Evolutionary conservation across 495 filamentous ascomycete genomes (phyloP).

Genomic region (Penicillium fimorum): DNA sequence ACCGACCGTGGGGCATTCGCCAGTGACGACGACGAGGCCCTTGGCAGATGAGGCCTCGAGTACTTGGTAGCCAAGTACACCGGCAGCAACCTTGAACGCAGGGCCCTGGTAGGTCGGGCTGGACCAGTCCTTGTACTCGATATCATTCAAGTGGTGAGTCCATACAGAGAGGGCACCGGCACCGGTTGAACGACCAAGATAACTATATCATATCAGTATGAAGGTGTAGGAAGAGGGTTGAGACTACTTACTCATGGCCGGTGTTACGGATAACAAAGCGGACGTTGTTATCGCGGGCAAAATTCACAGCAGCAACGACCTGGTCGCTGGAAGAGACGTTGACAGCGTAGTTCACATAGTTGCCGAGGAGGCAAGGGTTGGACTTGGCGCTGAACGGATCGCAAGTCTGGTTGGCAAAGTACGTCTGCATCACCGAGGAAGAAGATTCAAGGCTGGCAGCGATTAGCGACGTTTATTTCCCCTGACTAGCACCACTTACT

Average conservation of each 20-base stretch:
- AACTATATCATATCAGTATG: conserved; percentile 25
- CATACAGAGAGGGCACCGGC: conserved; percentile 55
- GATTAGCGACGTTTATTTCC: conserved; percentile 3
- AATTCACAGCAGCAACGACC: conserved; percentile 44
- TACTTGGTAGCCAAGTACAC: conserved; percentile 50
- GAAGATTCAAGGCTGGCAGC: conserved; percentile 28
- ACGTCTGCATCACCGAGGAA: conserved; percentile 45
- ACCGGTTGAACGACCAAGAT: conserved; percentile 59
- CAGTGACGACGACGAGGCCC: conserved; percentile 33
- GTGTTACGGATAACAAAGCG: conserved; percentile 66
- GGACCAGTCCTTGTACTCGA: conserved; percentile 41
- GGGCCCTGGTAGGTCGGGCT: conserved; percentile 45
- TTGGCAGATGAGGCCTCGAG: conserved; percentile 43
- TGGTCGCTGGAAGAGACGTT: conserved; percentile 40
- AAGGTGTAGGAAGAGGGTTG: not conserved
- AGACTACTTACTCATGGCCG: conserved; percentile 47
- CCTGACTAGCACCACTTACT: conserved; percentile 19
- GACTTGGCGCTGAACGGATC: conserved; percentile 49
- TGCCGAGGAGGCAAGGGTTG: conserved; percentile 55
- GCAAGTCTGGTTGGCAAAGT: conserved; percentile 52
- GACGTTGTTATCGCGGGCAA: conserved; percentile 57
- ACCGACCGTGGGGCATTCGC: conserved; percentile 43
- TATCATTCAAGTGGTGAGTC: conserved; percentile 56
- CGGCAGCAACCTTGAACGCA: conserved; percentile 57
- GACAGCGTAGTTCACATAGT: conserved; percentile 55